Evolutionary conservation across 805 yeast genomes (phyloP), one percentile per base, ranked within the genome.

Genomic region (Soucietia sequanensis): DNA sequence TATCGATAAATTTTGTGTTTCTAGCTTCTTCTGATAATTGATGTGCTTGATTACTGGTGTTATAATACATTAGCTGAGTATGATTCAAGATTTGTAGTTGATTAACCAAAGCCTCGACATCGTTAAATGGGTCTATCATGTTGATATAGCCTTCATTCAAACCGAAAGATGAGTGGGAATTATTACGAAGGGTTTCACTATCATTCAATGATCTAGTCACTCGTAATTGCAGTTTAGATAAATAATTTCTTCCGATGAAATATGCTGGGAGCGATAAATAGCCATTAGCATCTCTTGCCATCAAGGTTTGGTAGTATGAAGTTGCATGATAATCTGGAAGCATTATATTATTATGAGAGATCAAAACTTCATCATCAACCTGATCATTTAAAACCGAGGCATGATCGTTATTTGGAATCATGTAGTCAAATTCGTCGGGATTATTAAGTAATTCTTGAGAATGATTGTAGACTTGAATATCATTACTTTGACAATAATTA

Each of bases 51-150:
- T n/a, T n/a, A n/a, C n/a, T n/a, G n/a, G n/a, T n/a, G 23, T 29
- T 29, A 26, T 17, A 41, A 31, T 5, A 35, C 31, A 24, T 56
- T 15, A 27, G 48, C 47, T 47, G 70, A 21, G 48, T 43, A 35
- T 41, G 58, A 38, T 44, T 54, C 37, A 69, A 34, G 0, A 70
- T 35, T 40, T 70, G 76, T 33, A 65, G 52, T 45, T 68, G 70
- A 46, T 66, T 62, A 23, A 62, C 22, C 34, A 62, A 40, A 12
- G 53, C 46, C 39, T 54, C 61, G 43, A 54, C 46, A 14, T 48
- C 43, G 9, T 42, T 39, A 12, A 55, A 37, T 2, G 57, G 56
- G 21, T 52, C 45, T 7, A 45, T 31, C 11, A 66, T 38, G 8
- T 53, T 43, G 10, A 56, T 63, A 33, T 39, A 50, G 6, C 72